Base-by-base conservation (phyloP, 2,329 filamentous ascomycete species). In the Phyllosticta citriasiana region DNA sequence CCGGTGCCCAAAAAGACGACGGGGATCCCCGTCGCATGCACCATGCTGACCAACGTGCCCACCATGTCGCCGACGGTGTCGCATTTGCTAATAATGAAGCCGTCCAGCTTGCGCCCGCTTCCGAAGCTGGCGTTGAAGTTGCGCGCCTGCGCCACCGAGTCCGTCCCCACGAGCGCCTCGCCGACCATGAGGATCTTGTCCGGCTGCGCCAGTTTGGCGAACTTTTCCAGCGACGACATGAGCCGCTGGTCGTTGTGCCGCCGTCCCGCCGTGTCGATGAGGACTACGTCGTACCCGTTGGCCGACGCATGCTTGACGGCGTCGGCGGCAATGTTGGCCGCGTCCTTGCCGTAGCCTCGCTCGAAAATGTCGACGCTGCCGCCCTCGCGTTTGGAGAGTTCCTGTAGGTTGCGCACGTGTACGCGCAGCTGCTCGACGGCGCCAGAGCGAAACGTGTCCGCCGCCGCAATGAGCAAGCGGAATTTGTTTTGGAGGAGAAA, bases 51-150 rank as follows among this genome's bases (percentile, higher is more conserved):
- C 65, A 99, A 79, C 2, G 93, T 97, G 2, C 87, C 91, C 53
- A 97, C 91, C 92, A 97, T 97, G 77, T 97, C 93, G n/a, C 94
- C 95, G 47, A 99, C 95, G 0, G 94, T 99, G 77, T 99, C 94
- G 73, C 94, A 97, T 76, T 99, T 99, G 63, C 88, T 93, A 68
- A 99, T 97, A 72, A 99, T 96, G 75, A 99, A 99, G 5, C 94
- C 94, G 75, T 99, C 95, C 47, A 99, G 81, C 27, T 84, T 84
- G 62, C 93, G 81, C 14, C 85, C 86, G 4, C 84, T 80, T 33
- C 94, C 95, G 76, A 99, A 97, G 2, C 90, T 89, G 47, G 87
- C 85, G 71, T 97, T 97, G 79, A 99, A 99, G 77, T 97, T 97
- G 69, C 92, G 84, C 3, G 95, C 94, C 76, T 99, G 94, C 55